phyloP scores from a whole-genome alignment of 2,329 filamentous ascomycete species.

The Pseudogymnoascus verrucosus region DNA sequence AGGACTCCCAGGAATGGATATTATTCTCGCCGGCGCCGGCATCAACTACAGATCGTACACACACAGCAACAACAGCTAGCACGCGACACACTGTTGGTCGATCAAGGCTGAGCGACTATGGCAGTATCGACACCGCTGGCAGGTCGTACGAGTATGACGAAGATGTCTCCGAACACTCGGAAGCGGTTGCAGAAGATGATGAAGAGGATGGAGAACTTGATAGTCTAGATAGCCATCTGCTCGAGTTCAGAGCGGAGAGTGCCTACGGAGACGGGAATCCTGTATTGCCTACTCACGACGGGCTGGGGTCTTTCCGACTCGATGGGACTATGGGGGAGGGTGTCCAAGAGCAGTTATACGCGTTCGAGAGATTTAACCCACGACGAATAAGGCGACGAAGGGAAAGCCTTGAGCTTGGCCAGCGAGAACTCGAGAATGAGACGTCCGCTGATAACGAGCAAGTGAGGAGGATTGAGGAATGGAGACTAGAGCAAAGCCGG shows the following conservation, averaged over 20 bases:
- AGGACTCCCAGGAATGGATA: conserved; percentile 89
- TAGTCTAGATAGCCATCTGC: conserved; percentile 84
- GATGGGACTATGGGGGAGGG: conserved; percentile 46
- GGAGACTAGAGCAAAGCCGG: conserved; percentile 84
- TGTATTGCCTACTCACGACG: conserved; percentile 86
- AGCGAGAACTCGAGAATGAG: conserved; percentile 45
- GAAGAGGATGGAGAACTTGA: conserved; percentile 75
- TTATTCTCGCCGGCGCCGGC: conserved; percentile 75
- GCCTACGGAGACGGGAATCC: conserved; percentile 35
- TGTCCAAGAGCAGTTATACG: conserved; percentile 78
- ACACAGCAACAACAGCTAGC: conserved; percentile 47
- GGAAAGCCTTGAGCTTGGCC: conserved; percentile 45
- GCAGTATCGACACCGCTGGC: conserved; percentile 63
- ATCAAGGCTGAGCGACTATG: conserved; percentile 72
- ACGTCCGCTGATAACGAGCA: conserved; percentile 61
- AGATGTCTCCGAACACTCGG: conserved; percentile 46
- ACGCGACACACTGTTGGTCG: conserved; percentile 60
- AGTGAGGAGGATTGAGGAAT: conserved; percentile 78
- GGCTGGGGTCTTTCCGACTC: conserved; percentile 74
- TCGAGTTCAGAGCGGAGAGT: conserved; percentile 67
- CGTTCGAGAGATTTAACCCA: conserved; percentile 80
- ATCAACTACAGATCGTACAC: conserved; percentile 60
- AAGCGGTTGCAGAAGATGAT: conserved; percentile 39
- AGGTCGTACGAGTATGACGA: conserved; percentile 48
- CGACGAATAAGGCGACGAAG: conserved; percentile 49